Evolutionary conservation across 208 protist species (phyloP).

Genomic region (Trypanosoma brucei): DNA sequence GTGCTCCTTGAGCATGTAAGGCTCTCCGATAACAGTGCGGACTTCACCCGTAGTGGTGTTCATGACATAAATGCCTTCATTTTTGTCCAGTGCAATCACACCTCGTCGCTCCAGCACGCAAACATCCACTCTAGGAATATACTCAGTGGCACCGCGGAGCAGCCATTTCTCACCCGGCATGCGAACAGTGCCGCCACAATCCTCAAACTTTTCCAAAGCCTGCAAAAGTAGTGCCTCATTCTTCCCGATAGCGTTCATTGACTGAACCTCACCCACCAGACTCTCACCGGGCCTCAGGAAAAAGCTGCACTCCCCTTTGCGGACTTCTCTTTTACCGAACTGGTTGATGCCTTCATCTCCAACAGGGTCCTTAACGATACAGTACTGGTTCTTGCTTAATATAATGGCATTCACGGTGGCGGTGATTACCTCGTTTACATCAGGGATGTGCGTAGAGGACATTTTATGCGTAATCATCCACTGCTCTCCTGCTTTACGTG

Average conservation of each 20-base stretch:
- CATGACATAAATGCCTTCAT: constrained; percentile 97
- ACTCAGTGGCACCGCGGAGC: constrained; percentile 91
- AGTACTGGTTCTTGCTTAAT: constrained; percentile 88
- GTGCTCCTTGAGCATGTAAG: constrained; percentile 92
- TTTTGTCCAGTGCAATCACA: constrained; percentile 93
- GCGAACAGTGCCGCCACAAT: constrained; percentile 39
- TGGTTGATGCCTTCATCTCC: constrained; percentile 42
- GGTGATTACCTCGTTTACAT: constrained; percentile 83
- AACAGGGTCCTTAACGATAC: constrained; percentile 90
- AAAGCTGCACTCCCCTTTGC: constrained; percentile 88
- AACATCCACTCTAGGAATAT: constrained; percentile 87
- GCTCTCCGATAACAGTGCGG: constrained; percentile 76
- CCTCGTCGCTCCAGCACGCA: constrained; percentile 86
- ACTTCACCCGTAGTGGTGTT: constrained; percentile 89
- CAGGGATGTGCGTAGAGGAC: constrained; percentile 78
- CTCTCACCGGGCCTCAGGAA: constrained; percentile 94
- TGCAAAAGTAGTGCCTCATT: constrained; percentile 94
- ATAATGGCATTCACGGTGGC: constrained; percentile 66
- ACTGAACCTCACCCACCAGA: constrained; percentile 77
- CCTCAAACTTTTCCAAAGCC: constrained; percentile 71
- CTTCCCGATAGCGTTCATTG: constrained; percentile 82
- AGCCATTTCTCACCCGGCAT: constrained; percentile 92
- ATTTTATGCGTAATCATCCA: constrained; percentile 88
- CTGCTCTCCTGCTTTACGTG: constrained; percentile 66
- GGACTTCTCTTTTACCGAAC: constrained; percentile 83